These are phyloP conservation scores for Pinguiococcus pyrenoidosus DNA, from an alignment of 108 stramenopile species.

Conservation along the genomic window DNA sequence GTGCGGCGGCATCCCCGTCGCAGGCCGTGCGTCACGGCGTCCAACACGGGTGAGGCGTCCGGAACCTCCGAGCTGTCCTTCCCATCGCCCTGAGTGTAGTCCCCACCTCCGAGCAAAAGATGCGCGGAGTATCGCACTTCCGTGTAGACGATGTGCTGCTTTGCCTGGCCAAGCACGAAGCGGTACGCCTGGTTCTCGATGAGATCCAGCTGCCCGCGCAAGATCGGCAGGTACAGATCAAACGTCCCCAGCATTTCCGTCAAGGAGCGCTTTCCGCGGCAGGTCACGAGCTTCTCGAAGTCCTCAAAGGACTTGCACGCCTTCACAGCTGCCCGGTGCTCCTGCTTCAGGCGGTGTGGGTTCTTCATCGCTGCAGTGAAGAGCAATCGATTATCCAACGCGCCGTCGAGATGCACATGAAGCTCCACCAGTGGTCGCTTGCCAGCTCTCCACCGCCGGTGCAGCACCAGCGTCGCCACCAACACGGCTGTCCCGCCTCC, in stretches of 20 bases:
- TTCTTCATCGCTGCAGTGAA: too few relatives aligned
- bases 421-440: too few relatives aligned
- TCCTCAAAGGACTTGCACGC: slow-evolving; percentile 23
- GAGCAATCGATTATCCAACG: slow-evolving; percentile 36
- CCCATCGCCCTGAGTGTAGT: too few relatives aligned
- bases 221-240: slow-evolving; percentile 48
- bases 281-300: slow-evolving; percentile 44
- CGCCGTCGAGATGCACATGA: slow-evolving; percentile 57
- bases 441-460: too few relatives aligned
- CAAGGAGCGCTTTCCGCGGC: slow-evolving; percentile 35
- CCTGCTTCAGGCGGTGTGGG: slow-evolving; percentile 20
- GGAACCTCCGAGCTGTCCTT: too few relatives aligned
- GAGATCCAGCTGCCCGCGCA: slow-evolving; percentile 38
- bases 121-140: slow-evolving; percentile 58
- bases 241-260: slow-evolving; percentile 50
- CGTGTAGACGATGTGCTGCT: slow-evolving; percentile 53
- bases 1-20: slow-evolving; percentile 30
- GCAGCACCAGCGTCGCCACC: too few relatives aligned
- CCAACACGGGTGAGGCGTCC: not conserved
- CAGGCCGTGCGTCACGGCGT: slow-evolving; percentile 20
- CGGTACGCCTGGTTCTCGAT: slow-evolving; percentile 45
- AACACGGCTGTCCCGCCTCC: too few relatives aligned
- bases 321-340: slow-evolving; percentile 16
- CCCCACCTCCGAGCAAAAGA: slow-evolving; percentile 18
- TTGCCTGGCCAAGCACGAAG: slow-evolving; percentile 42